These are phyloP conservation scores for Ramaria rubella DNA, from an alignment of 768 basidiomycete genomes.

Conservation along the genomic window DNA sequence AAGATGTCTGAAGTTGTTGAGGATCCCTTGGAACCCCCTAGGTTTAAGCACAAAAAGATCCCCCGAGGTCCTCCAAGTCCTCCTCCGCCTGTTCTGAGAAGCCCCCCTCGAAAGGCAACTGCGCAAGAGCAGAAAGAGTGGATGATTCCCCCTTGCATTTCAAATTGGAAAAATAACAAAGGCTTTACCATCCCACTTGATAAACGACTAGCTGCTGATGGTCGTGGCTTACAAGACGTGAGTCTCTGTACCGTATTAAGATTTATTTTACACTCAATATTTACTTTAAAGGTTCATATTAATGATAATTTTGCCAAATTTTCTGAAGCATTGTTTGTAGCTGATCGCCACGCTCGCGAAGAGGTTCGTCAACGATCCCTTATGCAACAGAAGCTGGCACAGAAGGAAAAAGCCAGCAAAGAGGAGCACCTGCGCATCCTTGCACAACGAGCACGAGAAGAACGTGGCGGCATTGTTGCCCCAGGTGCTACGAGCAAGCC, in stretches of 20 bases:
- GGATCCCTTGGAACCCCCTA: constrained; percentile 93
- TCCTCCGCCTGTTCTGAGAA: constrained; percentile 90
- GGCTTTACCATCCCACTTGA: constrained; percentile 99
- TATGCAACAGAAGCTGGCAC: constrained; percentile 98
- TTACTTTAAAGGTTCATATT: constrained; percentile 78
- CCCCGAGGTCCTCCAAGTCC: constrained; percentile 94
- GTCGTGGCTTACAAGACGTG: constrained; percentile 96
- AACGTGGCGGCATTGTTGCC: constrained; percentile 71
- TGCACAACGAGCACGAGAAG: constrained; percentile 93
- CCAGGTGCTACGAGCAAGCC: constrained; percentile 41
- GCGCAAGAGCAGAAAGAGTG: constrained; percentile 98
- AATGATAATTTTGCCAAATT: constrained; percentile 99
- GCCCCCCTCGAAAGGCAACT: constrained; percentile 93
- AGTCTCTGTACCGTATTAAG: constrained; percentile 24
- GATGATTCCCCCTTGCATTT: constrained; percentile 99
- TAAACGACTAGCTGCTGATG: constrained; percentile 96
- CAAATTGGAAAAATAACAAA: constrained; percentile 99
- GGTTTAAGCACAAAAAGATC: constrained; percentile 99
- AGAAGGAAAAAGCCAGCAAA: constrained; percentile 95
- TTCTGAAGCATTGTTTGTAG: constrained; percentile 91
- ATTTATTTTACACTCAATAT: not conserved
- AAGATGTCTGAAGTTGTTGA: constrained; percentile 99
- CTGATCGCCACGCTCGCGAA: constrained; percentile 95
- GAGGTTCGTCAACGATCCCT: constrained; percentile 93
- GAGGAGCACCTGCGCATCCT: constrained; percentile 93